These are phyloP conservation scores for Coemansia sp. DNA, from an alignment of 192 early-diverging fungal species.

Conservation along the genomic window DNA sequence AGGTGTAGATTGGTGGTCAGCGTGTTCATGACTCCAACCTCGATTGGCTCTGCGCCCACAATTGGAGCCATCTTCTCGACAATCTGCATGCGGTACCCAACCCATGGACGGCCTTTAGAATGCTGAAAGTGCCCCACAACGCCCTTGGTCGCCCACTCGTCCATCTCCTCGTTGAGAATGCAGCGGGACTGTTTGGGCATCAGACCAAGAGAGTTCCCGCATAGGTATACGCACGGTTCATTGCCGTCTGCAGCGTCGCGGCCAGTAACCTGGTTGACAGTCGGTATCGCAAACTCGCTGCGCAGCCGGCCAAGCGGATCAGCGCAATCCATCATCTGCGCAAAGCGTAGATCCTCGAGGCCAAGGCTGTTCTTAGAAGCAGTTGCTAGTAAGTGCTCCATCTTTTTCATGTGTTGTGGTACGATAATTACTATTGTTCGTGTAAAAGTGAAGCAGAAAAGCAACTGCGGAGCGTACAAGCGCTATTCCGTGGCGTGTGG, in stretches of 20 bases:
- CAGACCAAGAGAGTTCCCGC: slow-evolving; percentile 94
- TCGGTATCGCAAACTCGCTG: slow-evolving; percentile 72
- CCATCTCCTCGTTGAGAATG: slow-evolving; percentile 82
- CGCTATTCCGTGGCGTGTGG: background rate
- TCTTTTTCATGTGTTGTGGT: background rate
- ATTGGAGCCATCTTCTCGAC: slow-evolving; percentile 71
- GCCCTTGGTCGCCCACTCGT: slow-evolving; percentile 83
- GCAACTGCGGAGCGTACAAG: background rate
- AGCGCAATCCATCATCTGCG: slow-evolving; percentile 58
- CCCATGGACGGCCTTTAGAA: slow-evolving; percentile 80
- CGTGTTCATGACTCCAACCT: slow-evolving; percentile 90
- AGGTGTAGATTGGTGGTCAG: slow-evolving; percentile 91
- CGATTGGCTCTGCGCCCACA: slow-evolving; percentile 64
- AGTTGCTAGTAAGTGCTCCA: slow-evolving; percentile 29
- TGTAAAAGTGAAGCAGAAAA: background rate
- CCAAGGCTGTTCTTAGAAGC: slow-evolving; percentile 18
- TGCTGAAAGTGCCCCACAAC: slow-evolving; percentile 91
- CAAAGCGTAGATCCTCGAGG: slow-evolving; percentile 53
- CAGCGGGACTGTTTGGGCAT: slow-evolving; percentile 67
- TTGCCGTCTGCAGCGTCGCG: slow-evolving; percentile 6
- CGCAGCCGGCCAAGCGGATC: slow-evolving; percentile 64
- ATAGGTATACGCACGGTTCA: slow-evolving; percentile 71
- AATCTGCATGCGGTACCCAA: slow-evolving; percentile 74
- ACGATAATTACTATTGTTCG: background rate
- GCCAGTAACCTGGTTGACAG: slow-evolving; percentile 49